Percentiles rank a stretch among this genome's conserved stretches.
Evolutionary conservation across 441 rosid species (phyloP).

Genomic region (Sinapis alba): DNA sequence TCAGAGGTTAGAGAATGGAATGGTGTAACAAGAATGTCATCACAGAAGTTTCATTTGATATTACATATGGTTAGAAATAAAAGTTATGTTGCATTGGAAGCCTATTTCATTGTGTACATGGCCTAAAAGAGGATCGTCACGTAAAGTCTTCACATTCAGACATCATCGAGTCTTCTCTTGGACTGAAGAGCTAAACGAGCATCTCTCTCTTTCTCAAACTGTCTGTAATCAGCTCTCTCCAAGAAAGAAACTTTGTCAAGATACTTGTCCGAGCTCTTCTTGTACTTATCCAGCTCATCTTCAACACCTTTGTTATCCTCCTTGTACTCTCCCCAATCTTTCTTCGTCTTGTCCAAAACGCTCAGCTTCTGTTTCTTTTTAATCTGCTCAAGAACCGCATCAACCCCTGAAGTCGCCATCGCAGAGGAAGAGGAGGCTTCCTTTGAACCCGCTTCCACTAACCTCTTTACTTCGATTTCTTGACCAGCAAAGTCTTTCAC

Average conservation of each 20-base stretch:
- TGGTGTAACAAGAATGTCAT: not conserved
- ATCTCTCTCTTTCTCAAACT: slow-evolving; percentile 94
- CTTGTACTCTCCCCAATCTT: slow-evolving; percentile 9
- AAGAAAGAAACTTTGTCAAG: slow-evolving; percentile 60
- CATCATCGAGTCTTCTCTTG: slow-evolving; percentile 62
- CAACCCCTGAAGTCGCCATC: slow-evolving; percentile 53
- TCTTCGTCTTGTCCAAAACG: slow-evolving; percentile 17
- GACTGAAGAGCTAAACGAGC: slow-evolving; percentile 79
- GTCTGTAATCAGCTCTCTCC: slow-evolving; percentile 15
- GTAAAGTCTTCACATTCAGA: not conserved
- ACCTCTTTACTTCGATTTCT: slow-evolving; percentile 67
- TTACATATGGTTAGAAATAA: not conserved
- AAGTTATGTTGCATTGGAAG: not conserved
- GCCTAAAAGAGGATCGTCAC: not conserved
- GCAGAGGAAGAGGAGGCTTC: slow-evolving; percentile 49
- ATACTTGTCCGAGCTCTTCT: slow-evolving; percentile 16
- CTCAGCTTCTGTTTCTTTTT: slow-evolving; percentile 80
- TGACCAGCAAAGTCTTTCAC: slow-evolving; percentile 81
- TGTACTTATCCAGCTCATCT: slow-evolving; percentile 7
- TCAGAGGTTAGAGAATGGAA: not conserved
- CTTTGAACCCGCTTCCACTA: slow-evolving; percentile 76
- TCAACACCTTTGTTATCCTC: slow-evolving; percentile 55
- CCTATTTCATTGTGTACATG: not conserved
- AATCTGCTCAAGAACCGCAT: slow-evolving; percentile 83
- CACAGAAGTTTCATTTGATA: not conserved